phyloP scores from a whole-genome alignment of 2,329 filamentous ascomycete genomes.

The Paramyrothecium sp. region DNA sequence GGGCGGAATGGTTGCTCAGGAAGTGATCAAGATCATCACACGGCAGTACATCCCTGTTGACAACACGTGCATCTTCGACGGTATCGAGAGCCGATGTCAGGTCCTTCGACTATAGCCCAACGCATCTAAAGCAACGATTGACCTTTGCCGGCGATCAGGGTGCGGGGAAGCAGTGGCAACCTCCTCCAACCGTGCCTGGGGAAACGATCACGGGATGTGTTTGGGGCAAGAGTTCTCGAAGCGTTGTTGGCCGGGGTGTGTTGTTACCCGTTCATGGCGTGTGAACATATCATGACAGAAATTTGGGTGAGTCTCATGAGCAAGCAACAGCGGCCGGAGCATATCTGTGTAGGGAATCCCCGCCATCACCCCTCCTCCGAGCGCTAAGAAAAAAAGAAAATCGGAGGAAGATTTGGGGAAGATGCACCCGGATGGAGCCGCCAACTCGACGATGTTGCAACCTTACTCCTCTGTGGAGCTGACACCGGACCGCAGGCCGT shows the following conservation, averaged over 20 bases:
- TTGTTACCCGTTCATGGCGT: background rate
- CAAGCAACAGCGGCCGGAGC: background rate
- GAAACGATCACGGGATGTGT: background rate
- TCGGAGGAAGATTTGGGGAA: conserved; percentile 1
- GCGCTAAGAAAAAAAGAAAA: background rate
- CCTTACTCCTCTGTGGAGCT: background rate
- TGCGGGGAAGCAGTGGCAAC: background rate
- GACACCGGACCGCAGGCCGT: conserved; percentile 1
- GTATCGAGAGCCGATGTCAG: conserved; percentile 61
- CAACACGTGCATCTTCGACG: conserved; percentile 70
- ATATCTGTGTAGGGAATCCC: background rate
- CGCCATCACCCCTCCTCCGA: background rate
- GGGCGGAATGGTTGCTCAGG: conserved; percentile 94
- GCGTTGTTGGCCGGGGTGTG: background rate
- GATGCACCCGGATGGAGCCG: background rate
- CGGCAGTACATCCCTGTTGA: conserved; percentile 72
- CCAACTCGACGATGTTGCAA: background rate
- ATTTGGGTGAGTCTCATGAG: background rate
- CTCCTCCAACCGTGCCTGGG: background rate
- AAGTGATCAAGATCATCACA: conserved; percentile 86
- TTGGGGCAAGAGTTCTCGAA: background rate
- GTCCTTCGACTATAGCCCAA: conserved; percentile 48
- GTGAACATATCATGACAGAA: background rate
- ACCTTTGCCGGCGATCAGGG: background rate
- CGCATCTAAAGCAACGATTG: background rate